Base-by-base conservation (phyloP, 768 basidiomycete genomes). In the Tephrocybe sp. region DNA sequence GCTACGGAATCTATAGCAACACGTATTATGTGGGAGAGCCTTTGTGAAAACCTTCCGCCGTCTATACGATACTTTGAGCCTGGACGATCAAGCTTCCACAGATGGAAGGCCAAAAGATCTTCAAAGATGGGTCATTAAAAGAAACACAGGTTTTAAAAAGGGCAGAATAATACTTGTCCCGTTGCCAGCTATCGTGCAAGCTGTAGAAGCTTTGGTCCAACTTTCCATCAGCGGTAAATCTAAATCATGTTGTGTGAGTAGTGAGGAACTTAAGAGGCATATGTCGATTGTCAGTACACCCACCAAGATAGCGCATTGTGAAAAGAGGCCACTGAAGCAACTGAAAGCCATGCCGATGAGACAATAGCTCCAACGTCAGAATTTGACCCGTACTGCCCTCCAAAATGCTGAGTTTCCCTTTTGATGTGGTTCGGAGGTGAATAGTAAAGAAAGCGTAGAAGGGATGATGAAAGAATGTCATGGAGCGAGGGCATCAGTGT, bases 1-100 rank as follows among this genome's bases (percentile, higher is more conserved):
- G 14, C 52, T 17, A 36, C 52, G 4, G 52, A 53, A 35, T 53
- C 48, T 3, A 49, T 14, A 12, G 49, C 47, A 2, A 53, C 32
- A 11, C 38, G 11, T 5, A 35, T 13, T 6, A 45, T 10, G n/a
- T 45, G 45, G 6, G 6, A 17, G 22, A 45, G 45, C 12, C 19
- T 7, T 10, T 26, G 26, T 26, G 26, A 26, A 4, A 26, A 7
- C 26, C 26, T 26, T 26, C 20, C 17, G 1, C 19, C 19, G 10
- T 5, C 22, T 23, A 22, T 5, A 10, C 45, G 45, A 23, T 35
- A 46, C 16, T 20, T 22, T 10, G 5, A 10, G 34, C 33, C 34
- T 23, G 1, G 10, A 4, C 10, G 19, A 5, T 36, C 17, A 14
- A 31, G 22, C 12, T 23, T 36, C 45, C 45, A 46, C 3, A 46